A percentile compares a stretch with the other conserved stretches of the same genome.
phyloP scores from a whole-genome alignment of 352 stramenopile genomes.

The Blastocystis hominis region DNA sequence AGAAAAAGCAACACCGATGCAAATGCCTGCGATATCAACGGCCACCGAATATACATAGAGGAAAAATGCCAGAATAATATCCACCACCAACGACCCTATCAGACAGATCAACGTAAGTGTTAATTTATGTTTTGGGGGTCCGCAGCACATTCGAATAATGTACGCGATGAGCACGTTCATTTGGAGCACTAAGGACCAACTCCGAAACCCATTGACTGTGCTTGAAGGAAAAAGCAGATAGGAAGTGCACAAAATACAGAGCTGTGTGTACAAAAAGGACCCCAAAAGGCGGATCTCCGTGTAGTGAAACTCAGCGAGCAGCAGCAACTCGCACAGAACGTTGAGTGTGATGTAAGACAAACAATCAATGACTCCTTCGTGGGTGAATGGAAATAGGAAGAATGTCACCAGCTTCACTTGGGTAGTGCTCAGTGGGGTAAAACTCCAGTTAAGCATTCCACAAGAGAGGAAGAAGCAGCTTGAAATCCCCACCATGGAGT shows the following conservation, averaged over 20 bases:
- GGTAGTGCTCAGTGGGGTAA: neutral
- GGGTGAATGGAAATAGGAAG: neutral
- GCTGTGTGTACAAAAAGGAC: neutral
- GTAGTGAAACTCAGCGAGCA: neutral
- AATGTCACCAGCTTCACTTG: neutral
- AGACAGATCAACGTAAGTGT: neutral
- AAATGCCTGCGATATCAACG: neutral
- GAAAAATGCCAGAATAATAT: neutral
- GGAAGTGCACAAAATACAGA: neutral
- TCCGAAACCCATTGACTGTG: neutral
- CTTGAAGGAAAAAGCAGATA: neutral
- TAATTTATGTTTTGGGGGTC: neutral
- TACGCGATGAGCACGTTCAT: neutral
- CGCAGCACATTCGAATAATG: neutral
- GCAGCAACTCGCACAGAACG: neutral
- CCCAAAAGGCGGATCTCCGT: neutral
- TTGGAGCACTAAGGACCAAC: neutral
- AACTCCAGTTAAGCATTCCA: neutral
- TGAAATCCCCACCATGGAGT: neutral
- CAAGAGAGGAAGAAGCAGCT: neutral
- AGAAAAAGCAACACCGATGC: neutral
- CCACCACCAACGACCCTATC: neutral
- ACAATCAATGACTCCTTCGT: conserved; percentile 8
- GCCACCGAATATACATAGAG: neutral
- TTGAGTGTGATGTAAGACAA: neutral